phyloP scores from a whole-genome alignment of 495 filamentous ascomycete genomes.

The Penicillium goetzii region DNA sequence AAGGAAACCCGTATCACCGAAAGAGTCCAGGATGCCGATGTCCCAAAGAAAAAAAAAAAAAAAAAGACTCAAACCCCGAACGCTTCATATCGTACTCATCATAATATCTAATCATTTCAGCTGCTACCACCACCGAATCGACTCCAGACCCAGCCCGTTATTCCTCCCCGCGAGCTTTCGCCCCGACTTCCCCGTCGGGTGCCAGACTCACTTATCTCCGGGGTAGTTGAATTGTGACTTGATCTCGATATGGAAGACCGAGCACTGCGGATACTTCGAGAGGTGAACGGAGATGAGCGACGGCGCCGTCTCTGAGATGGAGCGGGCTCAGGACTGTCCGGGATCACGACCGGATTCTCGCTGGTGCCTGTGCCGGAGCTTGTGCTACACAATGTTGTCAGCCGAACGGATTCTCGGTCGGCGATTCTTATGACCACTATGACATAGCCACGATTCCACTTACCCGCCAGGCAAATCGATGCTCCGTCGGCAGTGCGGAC shows the following conservation, averaged over 20 bases:
- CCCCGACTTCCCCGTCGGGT: constrained; percentile 19
- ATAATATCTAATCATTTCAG: constrained; percentile 5
- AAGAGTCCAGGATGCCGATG: neutral
- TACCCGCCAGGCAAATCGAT: constrained; percentile 55
- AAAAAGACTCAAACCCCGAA: neutral
- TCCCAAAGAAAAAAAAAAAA: neutral
- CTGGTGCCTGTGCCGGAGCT: constrained; percentile 33
- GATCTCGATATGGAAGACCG: constrained; percentile 29
- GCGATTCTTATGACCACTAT: constrained; percentile 49
- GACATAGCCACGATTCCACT: constrained; percentile 20
- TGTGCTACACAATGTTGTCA: constrained; percentile 25
- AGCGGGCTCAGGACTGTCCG: constrained; percentile 33
- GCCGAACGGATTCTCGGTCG: constrained; percentile 66
- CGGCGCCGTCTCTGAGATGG: constrained; percentile 19
- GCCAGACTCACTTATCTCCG: constrained; percentile 13
- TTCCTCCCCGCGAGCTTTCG: constrained; percentile 32
- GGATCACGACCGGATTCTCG: constrained; percentile 37
- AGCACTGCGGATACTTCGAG: constrained; percentile 17
- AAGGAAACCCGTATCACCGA: constrained; percentile 7
- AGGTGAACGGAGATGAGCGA: constrained; percentile 26
- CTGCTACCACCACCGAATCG: constrained; percentile 39
- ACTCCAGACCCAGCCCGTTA: constrained; percentile 44
- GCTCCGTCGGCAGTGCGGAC: constrained; percentile 81
- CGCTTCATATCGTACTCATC: constrained; percentile 10
- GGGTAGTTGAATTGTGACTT: constrained; percentile 11